Percentiles rank a stretch among this genome's conserved stretches.
Conservation (phyloP, 768 basidiomycete genomes). For the Hemileccinum impolitum region DNA sequence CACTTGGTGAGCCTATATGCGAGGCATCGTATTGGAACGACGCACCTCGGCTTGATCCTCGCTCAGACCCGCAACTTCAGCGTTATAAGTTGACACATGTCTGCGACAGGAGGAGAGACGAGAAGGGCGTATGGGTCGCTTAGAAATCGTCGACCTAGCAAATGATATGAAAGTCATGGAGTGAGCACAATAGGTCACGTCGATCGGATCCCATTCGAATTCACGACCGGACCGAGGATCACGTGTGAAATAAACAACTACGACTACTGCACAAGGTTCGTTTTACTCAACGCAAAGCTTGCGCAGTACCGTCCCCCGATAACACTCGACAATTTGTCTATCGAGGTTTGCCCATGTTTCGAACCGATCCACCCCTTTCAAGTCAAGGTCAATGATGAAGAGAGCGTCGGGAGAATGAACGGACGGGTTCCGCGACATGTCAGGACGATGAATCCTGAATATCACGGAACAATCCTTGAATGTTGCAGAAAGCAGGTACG, state of each 20-base stretch:
- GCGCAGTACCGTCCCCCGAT: slow-evolving; percentile 21
- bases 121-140: slow-evolving; percentile 1
- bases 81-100: slow-evolving; percentile 58
- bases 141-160: slow-evolving; percentile 8
- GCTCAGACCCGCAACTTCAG: slow-evolving; percentile 70
- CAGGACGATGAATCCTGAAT: slow-evolving; percentile 30
- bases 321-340: slow-evolving; percentile 53
- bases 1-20: not conserved
- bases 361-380: slow-evolving; percentile 66
- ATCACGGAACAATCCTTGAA: slow-evolving; percentile 96
- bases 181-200: too few species aligned
- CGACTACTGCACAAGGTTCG: too few species aligned
- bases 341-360: slow-evolving; percentile 74
- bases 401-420: slow-evolving; percentile 36
- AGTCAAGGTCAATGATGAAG: slow-evolving; percentile 83
- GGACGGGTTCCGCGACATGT: slow-evolving; percentile 24
- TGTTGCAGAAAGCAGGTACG: slow-evolving; percentile 84
- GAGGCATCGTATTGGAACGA: not conserved
- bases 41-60: slow-evolving; percentile 78
- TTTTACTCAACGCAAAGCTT: slow-evolving; percentile 22
- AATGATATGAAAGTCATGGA: slow-evolving; percentile 14
- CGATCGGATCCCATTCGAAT: too few species aligned
- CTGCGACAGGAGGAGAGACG: slow-evolving; percentile 3
- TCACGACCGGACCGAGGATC: slow-evolving; percentile 2
- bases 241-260: slow-evolving; percentile 11